Conservation (phyloP, 805 yeast species). For the Ogataea paraovalis region DNA sequence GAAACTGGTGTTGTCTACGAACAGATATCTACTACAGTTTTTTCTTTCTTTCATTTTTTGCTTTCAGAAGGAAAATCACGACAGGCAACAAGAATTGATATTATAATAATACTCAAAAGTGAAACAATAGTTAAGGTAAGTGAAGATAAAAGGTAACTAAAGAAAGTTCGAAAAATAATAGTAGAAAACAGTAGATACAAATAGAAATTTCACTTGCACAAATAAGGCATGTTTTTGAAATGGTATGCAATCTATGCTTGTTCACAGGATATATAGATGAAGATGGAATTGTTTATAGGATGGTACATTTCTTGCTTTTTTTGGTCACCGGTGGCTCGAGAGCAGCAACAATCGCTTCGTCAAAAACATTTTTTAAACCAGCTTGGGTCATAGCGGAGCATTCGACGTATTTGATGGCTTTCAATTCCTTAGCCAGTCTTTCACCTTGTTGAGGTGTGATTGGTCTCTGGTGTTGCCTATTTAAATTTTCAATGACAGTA, state of each 20-base stretch:
- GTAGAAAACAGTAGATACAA: neutral
- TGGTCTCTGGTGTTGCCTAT: slow-evolving; percentile 85
- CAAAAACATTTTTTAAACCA: slow-evolving; percentile 96
- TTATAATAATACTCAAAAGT: neutral
- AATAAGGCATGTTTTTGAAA: neutral
- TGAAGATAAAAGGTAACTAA: neutral
- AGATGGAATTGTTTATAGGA: slow-evolving; percentile 45
- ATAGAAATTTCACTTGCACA: neutral
- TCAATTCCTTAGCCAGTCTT: slow-evolving; percentile 85
- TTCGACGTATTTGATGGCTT: slow-evolving; percentile 95
- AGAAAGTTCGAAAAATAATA: neutral
- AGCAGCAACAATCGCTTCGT: slow-evolving; percentile 97
- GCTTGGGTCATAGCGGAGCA: slow-evolving; percentile 97
- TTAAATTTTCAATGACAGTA: slow-evolving; percentile 81
- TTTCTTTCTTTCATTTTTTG: too few species aligned
- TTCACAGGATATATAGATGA: neutral
- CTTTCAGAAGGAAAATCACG: too few species aligned
- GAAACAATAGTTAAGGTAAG: neutral
- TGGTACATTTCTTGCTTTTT: slow-evolving; percentile 78
- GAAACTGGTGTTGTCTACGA: too few species aligned
- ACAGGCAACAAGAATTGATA: neutral
- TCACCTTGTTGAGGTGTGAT: slow-evolving; percentile 86
- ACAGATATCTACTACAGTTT: too few species aligned
- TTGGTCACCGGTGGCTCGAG: slow-evolving; percentile 92
- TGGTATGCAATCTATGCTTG: neutral